Base-by-base conservation (phyloP, 164 flowering plant species). In the Vitis rupestris region DNA sequence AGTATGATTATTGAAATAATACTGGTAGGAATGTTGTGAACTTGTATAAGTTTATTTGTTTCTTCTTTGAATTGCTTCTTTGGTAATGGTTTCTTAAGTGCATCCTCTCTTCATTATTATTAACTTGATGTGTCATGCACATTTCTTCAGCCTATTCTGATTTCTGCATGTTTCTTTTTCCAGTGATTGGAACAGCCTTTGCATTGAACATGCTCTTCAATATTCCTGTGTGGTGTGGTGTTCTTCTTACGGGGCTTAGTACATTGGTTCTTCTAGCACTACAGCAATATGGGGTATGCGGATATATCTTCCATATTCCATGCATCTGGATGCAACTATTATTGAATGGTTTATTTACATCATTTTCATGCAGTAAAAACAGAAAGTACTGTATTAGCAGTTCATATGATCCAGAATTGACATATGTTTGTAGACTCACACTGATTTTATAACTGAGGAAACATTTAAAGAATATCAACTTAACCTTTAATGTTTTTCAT, bases 111-210 rank as follows among this genome's bases (percentile, higher is more conserved):
- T 56, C 29, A 19, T 8, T 9, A 56, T 1, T 54, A 54, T 23
- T 23, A 4, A 44, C 30, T 74, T 62, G 31, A 10, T 56, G 50
- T 10, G 8, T 54, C 6, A 61, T 9, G 1, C 47, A 52, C 12
- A 37, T 37, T 37, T 37, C 7, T 37, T 3, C 2, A 44, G 10
- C 62, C n/a, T 61, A 50, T 29, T 12, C 16, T 64, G 14, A 64
- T 49, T 58, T 1, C 16, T 70, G 30, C 19, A 65, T 23, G 31
- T 50, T 76, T 57, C 23, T 73, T 4, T 61, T 71, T 78, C 14
- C 82, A 92, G 97, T 94, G 66, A 89, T 90, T 27, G 97, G 97
- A 56, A 90, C 97, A 50, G 97, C 98, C 57, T 92, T 94, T 81
- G 97, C 97, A n/a, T 73, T 94, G 79, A 90, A 92, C 77, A 94